Base-by-base conservation (phyloP, 2,329 filamentous ascomycete species). In the Dactylellina drechsleri region DNA sequence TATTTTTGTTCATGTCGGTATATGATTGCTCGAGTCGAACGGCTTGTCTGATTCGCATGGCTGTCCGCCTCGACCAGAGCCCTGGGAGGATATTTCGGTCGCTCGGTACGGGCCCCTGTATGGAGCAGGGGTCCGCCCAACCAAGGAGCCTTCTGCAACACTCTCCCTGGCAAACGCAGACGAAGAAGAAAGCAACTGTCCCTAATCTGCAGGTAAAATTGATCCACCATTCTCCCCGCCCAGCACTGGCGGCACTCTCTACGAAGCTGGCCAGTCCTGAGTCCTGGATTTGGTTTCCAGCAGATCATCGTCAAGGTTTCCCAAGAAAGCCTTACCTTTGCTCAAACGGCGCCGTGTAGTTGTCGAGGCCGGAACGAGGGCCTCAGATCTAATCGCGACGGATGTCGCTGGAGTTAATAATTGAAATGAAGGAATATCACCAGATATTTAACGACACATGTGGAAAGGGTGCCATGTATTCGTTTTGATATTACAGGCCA, bases 141-240 rank as follows among this genome's bases (percentile, higher is more conserved):
- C 64, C 64, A 60, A 65, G 71, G 71, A 75, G 71, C 58, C 54
- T 75, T 75, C 64, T 75, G 64, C 71, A 68, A 75, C 71, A 68
- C 70, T 61, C 52, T 64, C 71, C 64, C 71, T 75, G 50, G 57
- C 68, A 59, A 68, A 62, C 43, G 43, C 47, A 45, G 64, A 58
- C 57, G 47, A 68, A 67, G 64, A 64, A 75, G 64, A 75, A 67
- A 75, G 50, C 62, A 68, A 58, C 15, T n/a, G 64, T 75, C 65
- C 62, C 71, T 64, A 68, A 75, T 75, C 64, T 75, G 71, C 71
- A 75, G 71, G 71, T 75, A 67, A 75, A 75, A 75, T 75, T 75
- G 71, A 75, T 68, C 45, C 71, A 52, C 65, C 65, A 60, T 68
- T 60, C 60, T 36, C 60, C 71, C 71, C 71, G 56, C 49, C 62